Base-by-base conservation (phyloP, 2,329 filamentous ascomycete genomes). In the Stenocarpella maydis region DNA sequence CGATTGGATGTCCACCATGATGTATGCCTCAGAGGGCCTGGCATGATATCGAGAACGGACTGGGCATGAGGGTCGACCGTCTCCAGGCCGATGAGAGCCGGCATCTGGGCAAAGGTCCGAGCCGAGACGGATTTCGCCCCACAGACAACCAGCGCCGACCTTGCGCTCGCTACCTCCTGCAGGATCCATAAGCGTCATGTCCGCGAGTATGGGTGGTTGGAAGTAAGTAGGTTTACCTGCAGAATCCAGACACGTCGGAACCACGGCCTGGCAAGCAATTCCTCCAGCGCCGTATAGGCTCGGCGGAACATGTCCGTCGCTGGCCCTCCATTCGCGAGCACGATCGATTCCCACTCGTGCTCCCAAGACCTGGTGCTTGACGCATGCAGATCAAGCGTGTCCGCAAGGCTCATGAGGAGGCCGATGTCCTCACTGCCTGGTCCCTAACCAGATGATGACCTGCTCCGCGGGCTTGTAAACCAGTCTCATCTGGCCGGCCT, bases 371-470 rank as follows among this genome's bases (percentile, higher is more conserved):
- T 61, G 14, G 41, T 34, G 19, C n/a, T 61, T 6, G 41, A 61
- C 14, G 55, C 55, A 12, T 61, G 41, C 19, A 34, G 14, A 17
- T 61, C 55, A 17, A 61, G 55, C 19, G 55, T 61, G 12, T 47
- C 47, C 17, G 55, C 55, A 45, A 61, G 41, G 26, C 26, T 34
- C 41, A 61, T 47, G 26, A 61, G 41, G 19, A 61, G 41, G 28
- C 47, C 26, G 26, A 49, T 43, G 37, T 53, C 26, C 19, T 54
- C n/a, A 45, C 8, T 43, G 21, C 63, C 45, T 19, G 12, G 19
- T n/a, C 2, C 73, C 73, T 1, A 74, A 65, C 73, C 73, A 74
- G 19, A 74, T 45, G 15, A 74, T 43, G 37, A 74, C 73, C 8
- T 34, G 26, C 10, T 69, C 65, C 1, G 73, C 73, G 9, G 47